Evolutionary conservation across 768 basidiomycete genomes (phyloP).

Genomic region (Trichaptum fuscoviolaceum): DNA sequence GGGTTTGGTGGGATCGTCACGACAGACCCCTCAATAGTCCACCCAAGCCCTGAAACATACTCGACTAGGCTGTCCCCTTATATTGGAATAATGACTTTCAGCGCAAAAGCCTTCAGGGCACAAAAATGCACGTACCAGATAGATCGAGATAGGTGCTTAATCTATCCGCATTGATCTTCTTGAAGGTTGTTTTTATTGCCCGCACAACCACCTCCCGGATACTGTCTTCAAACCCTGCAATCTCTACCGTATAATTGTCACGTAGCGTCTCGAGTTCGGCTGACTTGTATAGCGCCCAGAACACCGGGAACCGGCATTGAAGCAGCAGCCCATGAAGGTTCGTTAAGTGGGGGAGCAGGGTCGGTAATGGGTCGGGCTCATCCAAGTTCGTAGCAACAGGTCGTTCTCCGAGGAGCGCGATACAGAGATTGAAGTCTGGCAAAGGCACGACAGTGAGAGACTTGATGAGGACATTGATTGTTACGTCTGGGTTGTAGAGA

Average conservation of each 20-base stretch:
- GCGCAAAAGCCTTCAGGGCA: slow-evolving; percentile 2
- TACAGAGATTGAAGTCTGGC: slow-evolving; percentile 92
- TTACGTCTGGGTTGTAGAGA: slow-evolving; percentile 88
- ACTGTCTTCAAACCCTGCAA: slow-evolving; percentile 78
- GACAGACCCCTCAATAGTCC: slow-evolving; percentile 55
- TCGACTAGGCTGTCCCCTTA: slow-evolving; percentile 52
- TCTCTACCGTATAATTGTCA: slow-evolving; percentile 84
- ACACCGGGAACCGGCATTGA: slow-evolving; percentile 83
- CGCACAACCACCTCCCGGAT: slow-evolving; percentile 72
- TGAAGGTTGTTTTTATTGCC: slow-evolving; percentile 76
- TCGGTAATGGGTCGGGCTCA: slow-evolving; percentile 76
- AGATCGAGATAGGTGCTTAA: slow-evolving; percentile 70
- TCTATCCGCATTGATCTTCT: slow-evolving; percentile 60
- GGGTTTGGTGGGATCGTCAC: slow-evolving; percentile 73
- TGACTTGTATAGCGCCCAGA: slow-evolving; percentile 75
- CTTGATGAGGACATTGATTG: slow-evolving; percentile 92
- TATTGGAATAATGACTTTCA: neutral
- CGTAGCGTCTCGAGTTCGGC: slow-evolving; percentile 64
- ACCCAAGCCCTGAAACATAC: slow-evolving; percentile 62
- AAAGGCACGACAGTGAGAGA: slow-evolving; percentile 78
- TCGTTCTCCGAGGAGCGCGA: slow-evolving; percentile 85
- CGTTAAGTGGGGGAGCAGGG: slow-evolving; percentile 63
- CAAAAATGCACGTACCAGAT: slow-evolving; percentile 46
- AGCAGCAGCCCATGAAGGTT: slow-evolving; percentile 65
- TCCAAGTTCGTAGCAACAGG: slow-evolving; percentile 49